Evolutionary conservation across 148 eudicot genomes (phyloP), one percentile per base, ranked within the genome.

Genomic region (Nepenthes gracilis): DNA sequence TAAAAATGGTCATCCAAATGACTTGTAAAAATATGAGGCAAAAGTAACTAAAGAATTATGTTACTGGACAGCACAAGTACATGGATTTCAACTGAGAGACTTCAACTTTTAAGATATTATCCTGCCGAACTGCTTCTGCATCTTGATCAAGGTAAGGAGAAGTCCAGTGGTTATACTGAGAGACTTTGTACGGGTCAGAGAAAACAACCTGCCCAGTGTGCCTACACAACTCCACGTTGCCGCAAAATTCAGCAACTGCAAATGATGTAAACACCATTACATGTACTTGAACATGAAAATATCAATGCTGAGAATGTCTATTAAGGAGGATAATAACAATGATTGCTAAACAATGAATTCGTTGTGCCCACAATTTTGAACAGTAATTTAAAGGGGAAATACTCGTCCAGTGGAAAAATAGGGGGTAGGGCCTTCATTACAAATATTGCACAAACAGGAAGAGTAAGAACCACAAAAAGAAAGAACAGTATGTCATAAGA

Each of bases 151-250:
- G 94, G 69, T 78, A 78, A 75, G 98, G 98, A 69, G 96, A 75
- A 67, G 96, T 92, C 75, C 93, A 84, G 54, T 63, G 94, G 68
- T 92, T 93, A 72, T 77, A 73, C 52, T 84, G 60, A 60, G 96
- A 85, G 35, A 85, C 78, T 64, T 81, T 86, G 69, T 93, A 93
- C 23, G 98, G 98, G 57, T 92, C 98, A 65, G 98, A 92, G 79
- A 92, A 92, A 49, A 88, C 91, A 66, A 85, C 96, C 54, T 86
- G 91, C 72, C 71, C 98, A 37, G 98, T 92, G 51, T 70, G 98
- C 75, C 96, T 81, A 77, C 96, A 80, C 69, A 92, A 35, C 85
- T 92, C 98, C 90, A 88, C 89, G 60, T 92, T 88, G 57, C 87
- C 95, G 64, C 96, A 92, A 77, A 62, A 92, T 58, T 92, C 87